Conservation (phyloP, 345 rosid species). For the Cardiospermum halicacabum region DNA sequence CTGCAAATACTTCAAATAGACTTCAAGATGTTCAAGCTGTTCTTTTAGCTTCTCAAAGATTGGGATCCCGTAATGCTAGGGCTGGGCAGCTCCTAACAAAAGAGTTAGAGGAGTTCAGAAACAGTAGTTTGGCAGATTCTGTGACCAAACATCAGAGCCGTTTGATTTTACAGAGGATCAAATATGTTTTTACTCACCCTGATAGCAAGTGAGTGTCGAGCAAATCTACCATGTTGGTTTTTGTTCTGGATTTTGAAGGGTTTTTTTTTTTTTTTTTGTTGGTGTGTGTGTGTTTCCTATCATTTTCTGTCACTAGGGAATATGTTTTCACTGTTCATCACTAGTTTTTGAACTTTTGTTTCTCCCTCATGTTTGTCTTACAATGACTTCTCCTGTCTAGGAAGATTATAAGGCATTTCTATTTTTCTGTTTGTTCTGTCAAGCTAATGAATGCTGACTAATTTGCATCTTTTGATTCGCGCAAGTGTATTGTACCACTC, state of each 20-base stretch:
- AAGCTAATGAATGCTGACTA: neutral
- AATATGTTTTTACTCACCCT: constrained; percentile 60
- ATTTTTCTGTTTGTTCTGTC: neutral
- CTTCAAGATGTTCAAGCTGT: constrained; percentile 93
- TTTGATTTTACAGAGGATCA: constrained; percentile 84
- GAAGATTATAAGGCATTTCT: neutral
- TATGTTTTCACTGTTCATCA: neutral
- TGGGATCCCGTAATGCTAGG: constrained; percentile 83
- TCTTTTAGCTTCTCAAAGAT: constrained; percentile 80
- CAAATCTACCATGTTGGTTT: neutral
- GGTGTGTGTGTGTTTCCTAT: too few relatives aligned
- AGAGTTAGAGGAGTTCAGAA: constrained; percentile 95
- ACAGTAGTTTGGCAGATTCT: constrained; percentile 70
- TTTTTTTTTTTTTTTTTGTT: too few relatives aligned
- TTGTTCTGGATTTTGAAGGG: constrained; percentile 9
- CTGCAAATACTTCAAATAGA: constrained; percentile 75
- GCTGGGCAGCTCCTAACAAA: constrained; percentile 74
- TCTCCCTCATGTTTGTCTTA: neutral
- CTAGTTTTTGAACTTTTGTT: neutral
- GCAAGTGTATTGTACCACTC: constrained; percentile 18
- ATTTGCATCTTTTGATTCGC: constrained; percentile 10
- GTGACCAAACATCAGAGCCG: constrained; percentile 95
- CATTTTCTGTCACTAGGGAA: neutral
- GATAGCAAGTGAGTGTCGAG: constrained; percentile 63
- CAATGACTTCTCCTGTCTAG: constrained; percentile 19